Evolutionary conservation across 768 basidiomycete genomes (phyloP).

Genomic region (Auricularia sp.): DNA sequence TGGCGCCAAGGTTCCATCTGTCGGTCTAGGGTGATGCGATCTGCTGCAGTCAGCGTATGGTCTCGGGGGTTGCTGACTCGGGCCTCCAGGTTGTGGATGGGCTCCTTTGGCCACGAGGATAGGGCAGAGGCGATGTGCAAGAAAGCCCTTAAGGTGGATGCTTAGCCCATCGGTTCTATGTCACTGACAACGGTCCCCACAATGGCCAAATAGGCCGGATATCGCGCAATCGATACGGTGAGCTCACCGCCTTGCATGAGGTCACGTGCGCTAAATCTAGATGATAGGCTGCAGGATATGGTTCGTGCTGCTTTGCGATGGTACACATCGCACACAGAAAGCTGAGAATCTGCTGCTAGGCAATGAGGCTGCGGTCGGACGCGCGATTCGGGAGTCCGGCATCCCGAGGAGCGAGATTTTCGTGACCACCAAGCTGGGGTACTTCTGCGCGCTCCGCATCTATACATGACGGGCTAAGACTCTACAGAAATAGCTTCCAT

Average conservation of each 20-base stretch:
- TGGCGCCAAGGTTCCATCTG: slow-evolving; percentile 32
- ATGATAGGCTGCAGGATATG: slow-evolving; percentile 44
- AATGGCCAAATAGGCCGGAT: slow-evolving; percentile 34
- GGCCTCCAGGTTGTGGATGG: slow-evolving; percentile 30
- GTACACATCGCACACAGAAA: background rate
- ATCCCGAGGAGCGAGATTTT: slow-evolving; percentile 11
- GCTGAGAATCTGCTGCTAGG: background rate
- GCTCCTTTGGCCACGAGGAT: slow-evolving; percentile 25
- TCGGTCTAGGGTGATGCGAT: slow-evolving; percentile 23
- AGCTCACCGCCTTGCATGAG: background rate
- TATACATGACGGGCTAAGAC: too few relatives aligned
- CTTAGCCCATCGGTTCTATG: too few relatives aligned
- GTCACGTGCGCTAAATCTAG: background rate
- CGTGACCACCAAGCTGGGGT: background rate
- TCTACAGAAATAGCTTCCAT: too few relatives aligned
- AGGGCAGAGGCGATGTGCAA: slow-evolving; percentile 30
- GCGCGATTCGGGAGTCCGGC: slow-evolving; percentile 12
- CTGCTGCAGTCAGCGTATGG: slow-evolving; percentile 8
- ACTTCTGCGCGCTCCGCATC: too few relatives aligned
- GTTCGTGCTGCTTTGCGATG: slow-evolving; percentile 8
- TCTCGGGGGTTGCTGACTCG: slow-evolving; percentile 13
- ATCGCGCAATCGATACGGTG: slow-evolving; percentile 36
- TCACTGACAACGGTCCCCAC: background rate
- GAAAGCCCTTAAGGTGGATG: slow-evolving; percentile 25
- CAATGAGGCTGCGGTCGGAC: slow-evolving; percentile 20